Conservation (phyloP, 2,329 filamentous ascomycete genomes). For the Colletotrichum sp. region DNA sequence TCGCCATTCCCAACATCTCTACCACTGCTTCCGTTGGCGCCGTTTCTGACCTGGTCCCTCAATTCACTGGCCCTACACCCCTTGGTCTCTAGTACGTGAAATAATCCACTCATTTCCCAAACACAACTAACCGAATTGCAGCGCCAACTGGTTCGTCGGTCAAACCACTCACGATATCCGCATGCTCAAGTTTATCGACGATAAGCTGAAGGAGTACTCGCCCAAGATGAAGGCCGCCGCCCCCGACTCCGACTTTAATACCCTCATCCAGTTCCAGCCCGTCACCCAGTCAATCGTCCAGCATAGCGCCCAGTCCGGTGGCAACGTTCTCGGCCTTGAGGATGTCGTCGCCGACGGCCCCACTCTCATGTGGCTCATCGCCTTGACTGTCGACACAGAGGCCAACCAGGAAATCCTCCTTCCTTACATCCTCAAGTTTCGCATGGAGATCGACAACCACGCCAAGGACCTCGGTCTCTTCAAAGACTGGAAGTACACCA, state of each 20-base stretch:
- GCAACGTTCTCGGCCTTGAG: constrained; percentile 37
- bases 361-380: constrained; percentile 38
- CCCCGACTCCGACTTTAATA: constrained; percentile 27
- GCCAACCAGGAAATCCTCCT: constrained; percentile 36
- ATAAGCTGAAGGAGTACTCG: constrained; percentile 30
- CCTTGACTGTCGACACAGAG: constrained; percentile 40
- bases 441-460: constrained; percentile 27
- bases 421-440: constrained; percentile 29
- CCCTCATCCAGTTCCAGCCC: constrained; percentile 36
- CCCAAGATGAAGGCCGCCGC: constrained; percentile 31
- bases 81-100: constrained; percentile 27
- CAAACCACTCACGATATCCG: constrained; percentile 29
- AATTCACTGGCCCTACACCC: constrained; percentile 35
- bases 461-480: constrained; percentile 31
- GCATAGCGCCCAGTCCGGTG: constrained; percentile 27
- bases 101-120: neutral
- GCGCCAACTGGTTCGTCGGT: constrained; percentile 36
- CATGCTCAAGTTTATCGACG: constrained; percentile 33
- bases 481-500: constrained; percentile 44
- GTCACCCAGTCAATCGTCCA: constrained; percentile 31
- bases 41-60: constrained; percentile 29
- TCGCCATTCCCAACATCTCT: constrained; percentile 24
- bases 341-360: constrained; percentile 38
- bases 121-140: neutral
- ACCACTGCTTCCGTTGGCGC: constrained; percentile 26